Percentiles rank a stretch among this genome's conserved stretches.
Conservation (phyloP, 495 filamentous ascomycete species). For the Cercophora sp. region DNA sequence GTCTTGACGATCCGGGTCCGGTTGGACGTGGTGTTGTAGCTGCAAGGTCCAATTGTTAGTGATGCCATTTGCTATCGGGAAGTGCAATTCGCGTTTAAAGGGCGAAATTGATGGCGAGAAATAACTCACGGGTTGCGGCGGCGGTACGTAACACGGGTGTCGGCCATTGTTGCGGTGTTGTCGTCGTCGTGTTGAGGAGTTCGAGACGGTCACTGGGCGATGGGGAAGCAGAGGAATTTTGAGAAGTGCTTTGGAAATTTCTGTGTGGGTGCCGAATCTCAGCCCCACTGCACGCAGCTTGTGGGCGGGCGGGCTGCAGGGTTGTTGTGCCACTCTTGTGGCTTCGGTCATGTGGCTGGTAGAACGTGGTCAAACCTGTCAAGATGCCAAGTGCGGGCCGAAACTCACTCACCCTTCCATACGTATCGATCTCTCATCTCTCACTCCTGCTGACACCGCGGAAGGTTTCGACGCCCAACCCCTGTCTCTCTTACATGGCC, state of each 20-base stretch:
- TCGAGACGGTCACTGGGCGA: conserved; percentile 39
- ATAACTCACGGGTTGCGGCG: conserved; percentile 84
- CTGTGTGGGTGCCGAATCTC: conserved; percentile 34
- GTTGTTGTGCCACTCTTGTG: not conserved
- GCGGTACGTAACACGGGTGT: conserved; percentile 61
- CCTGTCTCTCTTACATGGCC: too few species aligned
- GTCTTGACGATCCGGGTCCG: conserved; percentile 94
- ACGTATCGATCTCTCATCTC: too few species aligned
- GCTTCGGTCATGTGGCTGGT: not conserved
- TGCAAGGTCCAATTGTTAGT: conserved; percentile 33
- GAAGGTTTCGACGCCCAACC: too few species aligned
- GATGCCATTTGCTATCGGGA: conserved; percentile 6
- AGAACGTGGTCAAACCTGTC: too few species aligned
- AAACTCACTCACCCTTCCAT: too few species aligned
- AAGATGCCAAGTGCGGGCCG: too few species aligned
- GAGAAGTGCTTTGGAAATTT: conserved; percentile 34
- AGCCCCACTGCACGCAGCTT: conserved; percentile 32
- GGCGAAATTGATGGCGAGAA: too few species aligned
- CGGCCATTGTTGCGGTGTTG: conserved; percentile 61
- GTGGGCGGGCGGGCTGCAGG: conserved; percentile 9
- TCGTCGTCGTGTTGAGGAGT: conserved; percentile 46
- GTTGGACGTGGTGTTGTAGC: conserved; percentile 97
- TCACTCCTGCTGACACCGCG: too few species aligned
- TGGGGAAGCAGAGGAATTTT: conserved; percentile 45
- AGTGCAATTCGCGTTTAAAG: not conserved